Percentiles rank a stretch among this genome's conserved stretches.
These are phyloP conservation scores for Hypoxylon sp. DNA, from an alignment of 2,329 filamentous ascomycete genomes.

Conservation along the genomic window DNA sequence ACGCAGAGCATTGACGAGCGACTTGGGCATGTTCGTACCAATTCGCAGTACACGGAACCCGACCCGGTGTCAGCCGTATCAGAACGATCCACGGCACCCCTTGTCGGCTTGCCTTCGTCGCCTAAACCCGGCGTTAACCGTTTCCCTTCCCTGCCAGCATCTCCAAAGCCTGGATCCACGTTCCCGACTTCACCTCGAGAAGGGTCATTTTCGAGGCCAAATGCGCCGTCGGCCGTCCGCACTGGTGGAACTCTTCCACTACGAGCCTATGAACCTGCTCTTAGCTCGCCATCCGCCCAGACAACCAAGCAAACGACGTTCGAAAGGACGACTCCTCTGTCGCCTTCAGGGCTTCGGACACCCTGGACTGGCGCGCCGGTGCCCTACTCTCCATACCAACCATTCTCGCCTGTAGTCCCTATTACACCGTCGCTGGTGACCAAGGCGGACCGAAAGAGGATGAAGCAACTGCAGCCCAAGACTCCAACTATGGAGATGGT, in stretches of 20 bases:
- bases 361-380: conserved; percentile 74
- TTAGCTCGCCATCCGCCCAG: conserved; percentile 65
- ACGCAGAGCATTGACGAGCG: conserved; percentile 71
- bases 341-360: conserved; percentile 71
- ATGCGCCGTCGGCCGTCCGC: conserved; percentile 69
- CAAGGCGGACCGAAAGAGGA: conserved; percentile 77
- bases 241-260: conserved; percentile 71
- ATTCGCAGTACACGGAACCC: conserved; percentile 59
- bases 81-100: conserved; percentile 64
- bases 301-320: conserved; percentile 76
- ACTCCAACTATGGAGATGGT: conserved; percentile 75
- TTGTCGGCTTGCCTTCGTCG: conserved; percentile 66
- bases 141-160: conserved; percentile 56
- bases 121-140: conserved; percentile 58
- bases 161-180: conserved; percentile 55
- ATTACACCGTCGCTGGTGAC: conserved; percentile 83
- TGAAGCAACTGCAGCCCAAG: conserved; percentile 74
- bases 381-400: conserved; percentile 85
- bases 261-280: conserved; percentile 72
- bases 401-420: conserved; percentile 80
- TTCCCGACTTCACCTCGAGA: conserved; percentile 63
- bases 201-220: conserved; percentile 64
- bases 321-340: conserved; percentile 68
- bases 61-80: conserved; percentile 69
- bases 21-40: conserved; percentile 61